phyloP scores from a whole-genome alignment of 805 yeast genomes.

The Yamadazyma endophytica region DNA sequence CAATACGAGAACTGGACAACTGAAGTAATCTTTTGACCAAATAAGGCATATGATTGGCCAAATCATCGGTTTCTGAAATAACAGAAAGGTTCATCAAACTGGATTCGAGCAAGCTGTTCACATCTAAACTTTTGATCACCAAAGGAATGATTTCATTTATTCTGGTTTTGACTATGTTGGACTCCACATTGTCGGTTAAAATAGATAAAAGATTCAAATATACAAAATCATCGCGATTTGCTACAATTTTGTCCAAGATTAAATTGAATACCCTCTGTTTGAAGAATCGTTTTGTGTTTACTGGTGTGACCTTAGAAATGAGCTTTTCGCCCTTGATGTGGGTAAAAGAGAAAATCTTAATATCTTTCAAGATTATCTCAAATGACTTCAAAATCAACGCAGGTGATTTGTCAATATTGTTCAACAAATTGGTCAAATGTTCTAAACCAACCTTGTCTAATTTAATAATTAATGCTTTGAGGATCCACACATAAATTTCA shows the following conservation, averaged over 20 bases:
- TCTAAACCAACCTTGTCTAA: slow-evolving; percentile 38
- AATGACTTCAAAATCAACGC: slow-evolving; percentile 46
- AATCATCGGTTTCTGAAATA: slow-evolving; percentile 50
- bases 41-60: slow-evolving; percentile 50
- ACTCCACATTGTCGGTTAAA: slow-evolving; percentile 62
- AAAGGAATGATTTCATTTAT: slow-evolving; percentile 65
- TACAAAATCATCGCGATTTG: slow-evolving; percentile 36
- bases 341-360: slow-evolving; percentile 45
- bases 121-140: slow-evolving; percentile 57
- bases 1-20: slow-evolving; percentile 18
- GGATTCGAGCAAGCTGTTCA: slow-evolving; percentile 53
- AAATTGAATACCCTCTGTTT: slow-evolving; percentile 75
- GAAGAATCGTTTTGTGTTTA: slow-evolving; percentile 63
- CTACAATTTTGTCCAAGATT: slow-evolving; percentile 48
- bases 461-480: slow-evolving; percentile 64
- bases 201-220: slow-evolving; percentile 65
- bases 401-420: slow-evolving; percentile 12
- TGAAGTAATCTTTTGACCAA: slow-evolving; percentile 53
- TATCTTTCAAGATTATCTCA: slow-evolving; percentile 64
- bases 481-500: slow-evolving; percentile 65
- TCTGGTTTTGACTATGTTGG: slow-evolving; percentile 63
- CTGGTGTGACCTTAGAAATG: slow-evolving; percentile 45
- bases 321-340: slow-evolving; percentile 23
- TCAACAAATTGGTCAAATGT: slow-evolving; percentile 20
- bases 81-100: slow-evolving; percentile 57